A percentile compares a stretch with the other conserved stretches of the same genome.
These are phyloP conservation scores for Plasmodium inui DNA, from an alignment of 169 alveolate species.

Conservation along the genomic window DNA sequence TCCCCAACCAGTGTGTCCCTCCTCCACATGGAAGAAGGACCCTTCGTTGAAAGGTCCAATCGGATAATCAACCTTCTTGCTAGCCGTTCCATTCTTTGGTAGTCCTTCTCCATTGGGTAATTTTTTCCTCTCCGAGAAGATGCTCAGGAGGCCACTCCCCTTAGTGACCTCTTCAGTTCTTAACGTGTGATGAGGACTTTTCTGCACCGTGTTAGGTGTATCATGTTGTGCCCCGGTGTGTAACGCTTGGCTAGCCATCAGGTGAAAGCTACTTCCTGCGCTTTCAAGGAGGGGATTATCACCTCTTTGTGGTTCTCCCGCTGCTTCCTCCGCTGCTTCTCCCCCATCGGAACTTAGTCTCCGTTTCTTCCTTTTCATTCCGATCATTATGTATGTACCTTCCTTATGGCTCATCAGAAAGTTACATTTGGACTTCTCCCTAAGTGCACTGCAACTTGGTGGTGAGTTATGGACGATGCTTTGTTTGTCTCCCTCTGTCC, in stretches of 20 bases:
- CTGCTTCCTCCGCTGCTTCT: background rate
- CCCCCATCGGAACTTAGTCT: background rate
- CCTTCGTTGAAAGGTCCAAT: background rate
- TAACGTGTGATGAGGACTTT: background rate
- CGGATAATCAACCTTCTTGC: background rate
- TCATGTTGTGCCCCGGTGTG: background rate
- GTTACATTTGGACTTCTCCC: conserved; percentile 17
- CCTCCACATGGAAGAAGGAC: background rate
- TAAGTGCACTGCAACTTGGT: background rate
- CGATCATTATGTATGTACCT: conserved; percentile 32
- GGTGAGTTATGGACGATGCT: background rate
- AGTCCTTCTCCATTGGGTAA: background rate
- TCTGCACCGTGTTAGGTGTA: background rate
- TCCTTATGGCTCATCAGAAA: conserved; percentile 10
- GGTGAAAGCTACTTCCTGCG: background rate
- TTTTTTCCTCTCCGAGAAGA: background rate
- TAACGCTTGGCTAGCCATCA: background rate
- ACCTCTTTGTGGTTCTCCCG: background rate
- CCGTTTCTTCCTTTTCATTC: conserved; percentile 9
- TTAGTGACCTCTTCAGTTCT: background rate
- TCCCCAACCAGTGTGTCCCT: background rate
- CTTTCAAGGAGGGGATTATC: background rate
- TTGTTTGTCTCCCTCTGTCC: background rate
- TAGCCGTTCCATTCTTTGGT: background rate
- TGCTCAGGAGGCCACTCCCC: background rate